Base-by-base conservation (phyloP, 2,329 filamentous ascomycete genomes). In the Lithohypha guttulata region DNA sequence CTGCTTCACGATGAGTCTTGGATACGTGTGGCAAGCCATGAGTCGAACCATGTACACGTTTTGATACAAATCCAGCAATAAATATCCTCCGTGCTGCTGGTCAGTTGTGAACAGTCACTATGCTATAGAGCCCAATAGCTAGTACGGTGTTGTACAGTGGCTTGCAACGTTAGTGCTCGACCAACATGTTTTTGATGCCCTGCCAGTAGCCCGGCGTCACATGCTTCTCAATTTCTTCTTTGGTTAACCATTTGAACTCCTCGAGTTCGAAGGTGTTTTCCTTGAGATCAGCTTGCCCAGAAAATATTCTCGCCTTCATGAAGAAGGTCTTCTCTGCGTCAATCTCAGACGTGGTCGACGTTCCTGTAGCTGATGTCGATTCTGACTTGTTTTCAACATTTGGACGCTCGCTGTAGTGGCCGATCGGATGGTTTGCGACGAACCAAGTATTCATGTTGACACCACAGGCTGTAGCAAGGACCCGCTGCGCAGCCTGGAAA, bases 381-480 rank as follows among this genome's bases (percentile, higher is more conserved):
- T 41, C 22, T 7, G 41, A 9, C 20, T 30, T 41, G 9, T 42
- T 26, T 10, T 41, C 17, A 28, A 31, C n/a, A 5, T 33, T 23
- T 15, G 28, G 11, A 6, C 13, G 17, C 42, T 55, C 41, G n/a
- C 36, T 19, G 55, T 82, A 65, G 63, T 95, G 82, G 18, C 87
- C 89, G 42, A 95, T 74, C 8, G 91, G 91, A 42, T 82, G 81
- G 53, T 86, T 86, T 44, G 86, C 89, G 36, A 98, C 83, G 51
- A 96, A 76, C 87, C 91, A 98, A 40, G 86, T 95, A 68, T 96
- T 96, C 87, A 98, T 96, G 70, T 98, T 93, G 45, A 83, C 65
- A 42, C 91, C 91, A 7, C 81, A 86, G 3, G 84, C 70, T 53
- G 84, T 71, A 37, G 79, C 69, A 17, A 96, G 70, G 39, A 86